A percentile compares a stretch with the other conserved stretches of the same genome.
Conservation (phyloP, 305 asterid genomes). For the Solanum hybrid region DNA sequence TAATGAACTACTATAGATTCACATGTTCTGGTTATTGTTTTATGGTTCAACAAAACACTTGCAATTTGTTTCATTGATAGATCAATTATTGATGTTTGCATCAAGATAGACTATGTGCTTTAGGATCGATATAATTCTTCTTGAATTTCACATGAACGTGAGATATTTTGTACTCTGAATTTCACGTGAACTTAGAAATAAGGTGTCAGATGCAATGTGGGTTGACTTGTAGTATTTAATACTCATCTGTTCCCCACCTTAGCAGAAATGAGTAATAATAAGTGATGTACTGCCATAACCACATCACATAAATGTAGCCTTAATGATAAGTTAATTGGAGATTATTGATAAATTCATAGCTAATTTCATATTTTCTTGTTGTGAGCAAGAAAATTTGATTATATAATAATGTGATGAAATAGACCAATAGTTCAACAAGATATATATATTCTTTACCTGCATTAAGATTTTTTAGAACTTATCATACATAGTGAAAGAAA, state of each 20-base stretch:
- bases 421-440: too few species aligned
- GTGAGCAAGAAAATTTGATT: too few species aligned
- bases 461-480: too few species aligned
- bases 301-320: too few species aligned
- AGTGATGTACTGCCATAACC: too few species aligned
- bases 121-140: background rate
- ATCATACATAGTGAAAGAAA: background rate
- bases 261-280: conserved; percentile 1
- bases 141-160: background rate
- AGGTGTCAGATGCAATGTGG: background rate
- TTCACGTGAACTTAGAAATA: background rate
- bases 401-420: too few species aligned
- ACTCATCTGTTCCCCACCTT: background rate
- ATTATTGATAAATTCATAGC: too few species aligned
- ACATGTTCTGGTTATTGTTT: background rate
- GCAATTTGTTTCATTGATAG: background rate
- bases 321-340: too few species aligned
- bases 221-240: background rate
- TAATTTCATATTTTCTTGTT: too few species aligned
- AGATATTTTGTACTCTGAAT: background rate
- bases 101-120: background rate
- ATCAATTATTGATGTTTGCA: background rate
- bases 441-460: background rate
- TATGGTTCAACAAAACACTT: background rate
- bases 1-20: background rate